Evolutionary conservation across 768 basidiomycete species (phyloP).

Genomic region (Lactarius vividus): DNA sequence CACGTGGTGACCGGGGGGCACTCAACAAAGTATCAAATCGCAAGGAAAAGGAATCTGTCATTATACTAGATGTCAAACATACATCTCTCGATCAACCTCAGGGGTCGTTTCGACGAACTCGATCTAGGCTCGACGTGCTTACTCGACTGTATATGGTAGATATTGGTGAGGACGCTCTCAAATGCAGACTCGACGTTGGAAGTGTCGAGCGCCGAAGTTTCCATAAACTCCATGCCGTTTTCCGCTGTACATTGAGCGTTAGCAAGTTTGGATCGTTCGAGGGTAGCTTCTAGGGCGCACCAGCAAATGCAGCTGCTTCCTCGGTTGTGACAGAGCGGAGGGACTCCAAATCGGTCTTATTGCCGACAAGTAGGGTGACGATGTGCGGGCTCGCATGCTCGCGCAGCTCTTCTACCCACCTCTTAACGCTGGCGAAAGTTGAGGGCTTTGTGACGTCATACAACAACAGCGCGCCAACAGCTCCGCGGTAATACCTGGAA

Average conservation of each 20-base stretch:
- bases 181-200: slow-evolving; percentile 79
- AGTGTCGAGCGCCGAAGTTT: slow-evolving; percentile 99
- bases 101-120: neutral
- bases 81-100: slow-evolving; percentile 7
- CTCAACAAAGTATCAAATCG: neutral
- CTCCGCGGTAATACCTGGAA: slow-evolving; percentile 92
- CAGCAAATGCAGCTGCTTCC: slow-evolving; percentile 88
- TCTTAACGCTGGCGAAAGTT: slow-evolving; percentile 89
- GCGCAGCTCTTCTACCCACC: slow-evolving; percentile 96
- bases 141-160: slow-evolving; percentile 65
- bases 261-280: neutral
- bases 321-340: slow-evolving; percentile 94
- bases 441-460: slow-evolving; percentile 94
- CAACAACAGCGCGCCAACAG: slow-evolving; percentile 87
- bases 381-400: slow-evolving; percentile 94
- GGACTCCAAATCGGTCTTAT: slow-evolving; percentile 99
- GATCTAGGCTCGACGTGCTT: neutral
- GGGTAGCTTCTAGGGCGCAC: slow-evolving; percentile 44
- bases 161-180: slow-evolving; percentile 46
- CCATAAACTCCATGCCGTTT: slow-evolving; percentile 91
- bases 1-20: neutral
- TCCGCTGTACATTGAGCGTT: slow-evolving; percentile 48
- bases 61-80: slow-evolving; percentile 13
- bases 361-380: slow-evolving; percentile 93
- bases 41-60: neutral